These are phyloP conservation scores for Corymbia citriodora DNA, from an alignment of 441 rosid genomes.

Conservation along the genomic window DNA sequence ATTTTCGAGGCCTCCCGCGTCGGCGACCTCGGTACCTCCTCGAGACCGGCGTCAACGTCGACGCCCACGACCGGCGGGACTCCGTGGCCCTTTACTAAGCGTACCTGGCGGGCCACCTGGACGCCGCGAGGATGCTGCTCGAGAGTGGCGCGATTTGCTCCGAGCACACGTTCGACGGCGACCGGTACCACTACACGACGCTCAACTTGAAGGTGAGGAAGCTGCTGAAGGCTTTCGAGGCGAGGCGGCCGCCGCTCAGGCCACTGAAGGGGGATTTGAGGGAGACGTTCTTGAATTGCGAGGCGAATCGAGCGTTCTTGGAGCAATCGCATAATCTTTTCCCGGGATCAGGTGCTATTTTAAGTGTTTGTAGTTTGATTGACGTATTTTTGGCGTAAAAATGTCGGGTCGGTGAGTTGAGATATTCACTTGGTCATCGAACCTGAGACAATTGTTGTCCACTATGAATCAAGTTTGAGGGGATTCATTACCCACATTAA, in stretches of 20 bases:
- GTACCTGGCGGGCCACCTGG: conserved; percentile 87
- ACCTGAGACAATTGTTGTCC: not conserved
- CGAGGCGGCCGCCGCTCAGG: conserved; percentile 84
- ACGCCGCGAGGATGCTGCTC: conserved; percentile 76
- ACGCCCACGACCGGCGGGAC: conserved; percentile 94
- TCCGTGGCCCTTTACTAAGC: conserved; percentile 92
- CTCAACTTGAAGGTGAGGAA: conserved; percentile 79
- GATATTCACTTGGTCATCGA: not conserved
- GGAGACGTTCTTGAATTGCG: conserved; percentile 63
- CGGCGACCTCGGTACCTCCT: conserved; percentile 75
- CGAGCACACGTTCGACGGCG: conserved; percentile 93
- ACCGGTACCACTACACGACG: conserved; percentile 91
- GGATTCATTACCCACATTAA: not conserved
- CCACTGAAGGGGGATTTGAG: conserved; percentile 73
- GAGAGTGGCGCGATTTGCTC: conserved; percentile 92
- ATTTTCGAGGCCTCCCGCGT: conserved; percentile 84
- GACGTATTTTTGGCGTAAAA: not conserved
- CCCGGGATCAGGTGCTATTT: conserved; percentile 40
- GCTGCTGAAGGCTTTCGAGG: conserved; percentile 90
- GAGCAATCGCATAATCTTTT: conserved; percentile 39
- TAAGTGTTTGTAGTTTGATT: not conserved
- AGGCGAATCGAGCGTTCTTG: conserved; percentile 42
- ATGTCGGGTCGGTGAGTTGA: not conserved
- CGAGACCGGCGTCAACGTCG: conserved; percentile 82
- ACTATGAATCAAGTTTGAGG: not conserved